These are phyloP conservation scores for Coniferiporia weirii DNA, from an alignment of 1,284 basidiomycete species.

Conservation along the genomic window DNA sequence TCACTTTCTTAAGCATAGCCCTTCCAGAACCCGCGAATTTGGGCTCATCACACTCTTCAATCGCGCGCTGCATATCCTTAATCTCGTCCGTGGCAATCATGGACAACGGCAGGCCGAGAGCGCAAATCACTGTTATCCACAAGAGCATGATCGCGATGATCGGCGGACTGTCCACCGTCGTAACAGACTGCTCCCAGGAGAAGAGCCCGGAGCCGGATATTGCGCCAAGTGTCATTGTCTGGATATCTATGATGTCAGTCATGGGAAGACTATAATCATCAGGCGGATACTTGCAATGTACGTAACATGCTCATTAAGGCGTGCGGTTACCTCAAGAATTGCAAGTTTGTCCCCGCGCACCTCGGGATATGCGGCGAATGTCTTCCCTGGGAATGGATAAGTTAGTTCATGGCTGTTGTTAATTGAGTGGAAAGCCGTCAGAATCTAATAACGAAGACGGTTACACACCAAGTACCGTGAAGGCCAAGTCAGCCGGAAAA, in stretches of 20 bases:
- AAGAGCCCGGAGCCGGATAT: neutral
- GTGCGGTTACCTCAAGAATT: too few species aligned
- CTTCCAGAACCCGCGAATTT: neutral
- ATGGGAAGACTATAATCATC: too few species aligned
- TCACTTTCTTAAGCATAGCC: neutral
- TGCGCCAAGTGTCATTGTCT: neutral
- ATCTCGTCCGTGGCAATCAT: neutral
- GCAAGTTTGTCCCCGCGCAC: too few species aligned
- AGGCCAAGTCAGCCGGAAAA: too few species aligned
- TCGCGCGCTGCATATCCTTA: neutral
- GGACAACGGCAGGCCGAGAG: neutral
- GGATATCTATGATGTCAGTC: neutral
- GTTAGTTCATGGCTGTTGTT: too few species aligned
- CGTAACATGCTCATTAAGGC: neutral
- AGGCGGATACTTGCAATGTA: neutral
- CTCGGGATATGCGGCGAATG: too few species aligned
- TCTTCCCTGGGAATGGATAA: too few species aligned
- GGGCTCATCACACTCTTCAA: neutral
- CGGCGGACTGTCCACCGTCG: neutral
- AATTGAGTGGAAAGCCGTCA: too few species aligned
- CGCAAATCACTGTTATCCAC: neutral
- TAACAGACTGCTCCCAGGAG: neutral
- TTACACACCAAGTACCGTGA: too few species aligned
- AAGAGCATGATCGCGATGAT: neutral
- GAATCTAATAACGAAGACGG: too few species aligned